These are phyloP conservation scores for Hypoxylon sp. DNA, from an alignment of 2,329 filamentous ascomycete species.

Conservation along the genomic window DNA sequence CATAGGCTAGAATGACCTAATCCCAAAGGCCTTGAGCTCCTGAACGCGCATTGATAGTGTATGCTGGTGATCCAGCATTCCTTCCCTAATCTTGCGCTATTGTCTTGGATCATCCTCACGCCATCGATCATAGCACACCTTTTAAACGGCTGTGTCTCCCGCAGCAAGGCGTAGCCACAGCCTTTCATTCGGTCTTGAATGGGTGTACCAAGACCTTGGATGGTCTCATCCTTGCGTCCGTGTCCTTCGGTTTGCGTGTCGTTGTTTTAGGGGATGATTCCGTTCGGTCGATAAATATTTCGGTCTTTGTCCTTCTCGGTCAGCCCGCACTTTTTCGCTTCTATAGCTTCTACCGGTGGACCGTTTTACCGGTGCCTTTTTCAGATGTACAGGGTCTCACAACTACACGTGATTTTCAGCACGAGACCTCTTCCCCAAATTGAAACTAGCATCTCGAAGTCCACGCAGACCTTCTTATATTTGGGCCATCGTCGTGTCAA, in stretches of 20 bases:
- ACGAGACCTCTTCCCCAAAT: conserved; percentile 7
- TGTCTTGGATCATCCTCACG: conserved; percentile 32
- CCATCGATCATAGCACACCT: conserved; percentile 33
- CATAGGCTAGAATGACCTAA: conserved; percentile 45
- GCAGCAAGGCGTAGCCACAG: conserved; percentile 30
- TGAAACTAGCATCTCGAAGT: conserved; percentile 18
- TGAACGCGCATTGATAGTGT: conserved; percentile 32
- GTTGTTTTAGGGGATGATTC: conserved; percentile 8
- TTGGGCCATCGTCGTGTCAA: conserved; percentile 9
- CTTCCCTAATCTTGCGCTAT: conserved; percentile 28
- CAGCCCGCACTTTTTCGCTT: conserved; percentile 21
- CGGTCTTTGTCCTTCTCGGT: conserved; percentile 23
- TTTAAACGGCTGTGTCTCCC: conserved; percentile 37
- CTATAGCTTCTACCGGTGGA: conserved; percentile 10
- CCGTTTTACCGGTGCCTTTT: conserved; percentile 27
- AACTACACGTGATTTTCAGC: conserved; percentile 23
- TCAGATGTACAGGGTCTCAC: conserved; percentile 27
- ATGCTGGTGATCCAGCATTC: conserved; percentile 34
- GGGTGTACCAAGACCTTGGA: conserved; percentile 19
- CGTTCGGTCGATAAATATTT: conserved; percentile 30
- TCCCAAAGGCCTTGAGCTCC: conserved; percentile 23
- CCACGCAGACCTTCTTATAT: conserved; percentile 5
- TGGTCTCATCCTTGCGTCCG: conserved; percentile 38
- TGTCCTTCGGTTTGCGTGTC: conserved; percentile 10
- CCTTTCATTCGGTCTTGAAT: conserved; percentile 34